phyloP scores from a whole-genome alignment of 495 filamentous ascomycete genomes.

The Tuber magnatum region DNA sequence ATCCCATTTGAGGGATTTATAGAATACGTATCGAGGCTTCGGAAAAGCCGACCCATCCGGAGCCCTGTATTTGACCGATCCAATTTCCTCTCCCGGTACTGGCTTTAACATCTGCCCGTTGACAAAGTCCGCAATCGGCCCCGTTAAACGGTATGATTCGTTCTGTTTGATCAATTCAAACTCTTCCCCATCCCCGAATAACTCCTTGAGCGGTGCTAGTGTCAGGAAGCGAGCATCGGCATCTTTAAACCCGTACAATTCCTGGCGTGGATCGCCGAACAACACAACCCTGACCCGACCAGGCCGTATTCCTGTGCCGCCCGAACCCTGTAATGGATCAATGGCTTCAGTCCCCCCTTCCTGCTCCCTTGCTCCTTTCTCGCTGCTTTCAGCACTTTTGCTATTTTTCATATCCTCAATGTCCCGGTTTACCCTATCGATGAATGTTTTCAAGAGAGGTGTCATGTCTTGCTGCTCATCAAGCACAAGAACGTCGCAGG shows the following conservation, averaged over 20 bases:
- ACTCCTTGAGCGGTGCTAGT: background rate
- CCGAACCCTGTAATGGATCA: background rate
- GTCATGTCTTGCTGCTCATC: slow-evolving; percentile 27
- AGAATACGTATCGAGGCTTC: slow-evolving; percentile 15
- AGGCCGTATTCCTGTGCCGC: background rate
- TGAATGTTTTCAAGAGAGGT: slow-evolving; percentile 10
- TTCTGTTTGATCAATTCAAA: background rate
- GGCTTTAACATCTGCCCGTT: slow-evolving; percentile 12
- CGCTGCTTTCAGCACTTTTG: background rate
- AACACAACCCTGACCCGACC: slow-evolving; percentile 7
- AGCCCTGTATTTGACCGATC: background rate
- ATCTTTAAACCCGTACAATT: slow-evolving; percentile 21
- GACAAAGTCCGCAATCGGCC: slow-evolving; percentile 9
- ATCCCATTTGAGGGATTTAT: background rate
- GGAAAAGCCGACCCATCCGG: background rate
- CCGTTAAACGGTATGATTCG: slow-evolving; percentile 9
- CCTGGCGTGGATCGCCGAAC: slow-evolving; percentile 17
- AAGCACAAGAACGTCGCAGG: slow-evolving; percentile 11
- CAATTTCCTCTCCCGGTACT: background rate
- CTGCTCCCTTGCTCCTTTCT: background rate
- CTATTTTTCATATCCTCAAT: background rate
- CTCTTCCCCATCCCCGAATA: slow-evolving; percentile 11
- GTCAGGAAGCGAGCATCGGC: slow-evolving; percentile 20
- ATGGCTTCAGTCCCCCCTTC: background rate
- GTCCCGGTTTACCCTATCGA: slow-evolving; percentile 6